A percentile compares a stretch with the other conserved stretches of the same genome.
phyloP scores from a whole-genome alignment of 2,329 filamentous ascomycete genomes.

The Diplodia sapinea region DNA sequence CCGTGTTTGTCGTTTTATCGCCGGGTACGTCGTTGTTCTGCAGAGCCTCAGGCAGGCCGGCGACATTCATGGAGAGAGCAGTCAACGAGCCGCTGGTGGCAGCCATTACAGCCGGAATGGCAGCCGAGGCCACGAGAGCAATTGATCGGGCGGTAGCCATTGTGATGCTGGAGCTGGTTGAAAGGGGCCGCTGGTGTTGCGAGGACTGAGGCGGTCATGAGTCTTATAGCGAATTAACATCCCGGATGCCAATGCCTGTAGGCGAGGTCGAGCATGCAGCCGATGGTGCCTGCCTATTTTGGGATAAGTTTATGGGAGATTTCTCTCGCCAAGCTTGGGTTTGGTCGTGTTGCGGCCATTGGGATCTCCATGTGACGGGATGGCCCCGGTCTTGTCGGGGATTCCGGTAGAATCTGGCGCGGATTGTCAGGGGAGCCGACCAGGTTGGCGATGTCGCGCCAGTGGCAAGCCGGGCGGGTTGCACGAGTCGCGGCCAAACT shows the following conservation, averaged over 20 bases:
- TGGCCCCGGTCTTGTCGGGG: constrained; percentile 3
- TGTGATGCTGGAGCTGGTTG: constrained; percentile 10
- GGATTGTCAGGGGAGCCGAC: neutral
- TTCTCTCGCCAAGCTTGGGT: neutral
- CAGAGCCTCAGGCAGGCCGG: constrained; percentile 63
- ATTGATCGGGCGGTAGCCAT: constrained; percentile 5
- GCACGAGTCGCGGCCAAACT: constrained; percentile 13
- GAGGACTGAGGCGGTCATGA: neutral
- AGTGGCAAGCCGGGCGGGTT: neutral
- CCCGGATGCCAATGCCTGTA: constrained; percentile 14
- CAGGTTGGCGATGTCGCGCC: neutral
- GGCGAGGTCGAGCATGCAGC: constrained; percentile 2
- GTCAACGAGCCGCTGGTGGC: constrained; percentile 52
- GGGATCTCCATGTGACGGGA: neutral
- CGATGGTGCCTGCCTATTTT: constrained; percentile 20
- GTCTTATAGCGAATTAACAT: constrained; percentile 9
- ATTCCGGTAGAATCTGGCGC: constrained; percentile 11
- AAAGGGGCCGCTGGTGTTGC: neutral
- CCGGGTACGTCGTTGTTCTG: constrained; percentile 67
- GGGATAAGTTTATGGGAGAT: neutral
- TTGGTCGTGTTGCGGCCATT: constrained; percentile 3
- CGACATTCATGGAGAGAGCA: constrained; percentile 64
- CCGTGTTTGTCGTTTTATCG: constrained; percentile 65
- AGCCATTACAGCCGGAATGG: constrained; percentile 7
- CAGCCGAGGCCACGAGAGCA: constrained; percentile 21